Conservation (phyloP, 75 land plant genomes). For the Picea glauca region DNA sequence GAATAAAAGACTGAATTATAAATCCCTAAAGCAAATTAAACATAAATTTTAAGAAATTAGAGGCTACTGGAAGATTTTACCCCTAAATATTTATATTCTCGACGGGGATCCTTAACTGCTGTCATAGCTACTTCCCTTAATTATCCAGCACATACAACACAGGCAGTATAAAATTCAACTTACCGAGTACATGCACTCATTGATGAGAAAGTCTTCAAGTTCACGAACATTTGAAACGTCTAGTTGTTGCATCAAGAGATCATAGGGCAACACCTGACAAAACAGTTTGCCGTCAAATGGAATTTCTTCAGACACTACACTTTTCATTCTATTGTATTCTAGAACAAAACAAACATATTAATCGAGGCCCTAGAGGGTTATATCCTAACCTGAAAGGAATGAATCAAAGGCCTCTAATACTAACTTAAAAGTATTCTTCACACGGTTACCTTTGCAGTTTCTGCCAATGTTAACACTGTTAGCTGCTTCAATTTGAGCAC, state of each 20-base stretch:
- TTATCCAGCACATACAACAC: not conserved
- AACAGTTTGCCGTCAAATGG: not conserved
- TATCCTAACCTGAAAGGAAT: not conserved
- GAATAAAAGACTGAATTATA: not conserved
- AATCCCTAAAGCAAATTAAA: not conserved
- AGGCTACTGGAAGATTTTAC: not conserved
- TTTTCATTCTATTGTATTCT: not conserved
- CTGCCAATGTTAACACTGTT: slow-evolving; percentile 89
- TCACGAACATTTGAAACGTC: slow-evolving; percentile 95
- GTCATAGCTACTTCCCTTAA: not conserved
- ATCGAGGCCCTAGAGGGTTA: not conserved
- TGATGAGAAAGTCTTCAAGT: slow-evolving; percentile 93
- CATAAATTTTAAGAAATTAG: not conserved
- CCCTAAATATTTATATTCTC: not conserved
- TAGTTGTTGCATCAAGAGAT: slow-evolving; percentile 83
- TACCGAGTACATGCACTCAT: slow-evolving; percentile 99
- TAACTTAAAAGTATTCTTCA: not conserved
- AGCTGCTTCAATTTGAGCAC: slow-evolving; percentile 89
- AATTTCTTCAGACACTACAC: not conserved
- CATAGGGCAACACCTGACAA: slow-evolving; percentile 80
- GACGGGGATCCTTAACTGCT: not conserved
- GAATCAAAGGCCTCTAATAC: not conserved
- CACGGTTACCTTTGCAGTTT: slow-evolving; percentile 72
- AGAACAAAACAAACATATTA: not conserved
- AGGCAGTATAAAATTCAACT: slow-evolving; percentile 14